Percentiles rank a stretch among this genome's conserved stretches.
Conservation (phyloP, 371 early-diverging fungal species). For the Coemansia sp. region DNA sequence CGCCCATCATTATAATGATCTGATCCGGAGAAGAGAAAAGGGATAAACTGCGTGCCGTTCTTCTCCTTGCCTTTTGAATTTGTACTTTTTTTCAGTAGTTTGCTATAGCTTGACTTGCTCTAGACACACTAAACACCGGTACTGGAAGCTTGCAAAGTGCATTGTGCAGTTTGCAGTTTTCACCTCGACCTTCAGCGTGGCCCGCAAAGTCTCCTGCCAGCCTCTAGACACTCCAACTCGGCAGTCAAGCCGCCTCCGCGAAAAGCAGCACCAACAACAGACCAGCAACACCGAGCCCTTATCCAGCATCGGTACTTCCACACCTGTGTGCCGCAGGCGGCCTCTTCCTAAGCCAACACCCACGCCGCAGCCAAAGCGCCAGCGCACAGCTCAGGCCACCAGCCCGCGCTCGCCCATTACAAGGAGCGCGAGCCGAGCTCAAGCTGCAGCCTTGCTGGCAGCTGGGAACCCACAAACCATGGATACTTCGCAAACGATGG, state of each 20-base stretch:
- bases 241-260: slow-evolving; percentile 23
- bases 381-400: slow-evolving; percentile 1
- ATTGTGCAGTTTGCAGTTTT: slow-evolving; percentile 13
- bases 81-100: neutral
- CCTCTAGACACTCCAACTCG: slow-evolving; percentile 14
- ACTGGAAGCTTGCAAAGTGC: slow-evolving; percentile 8
- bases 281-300: neutral
- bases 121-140: neutral
- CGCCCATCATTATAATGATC: neutral
- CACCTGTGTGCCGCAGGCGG: neutral
- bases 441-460: neutral
- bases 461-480: neutral
- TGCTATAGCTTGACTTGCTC: neutral
- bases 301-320: neutral
- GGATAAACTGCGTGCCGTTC: neutral
- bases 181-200: slow-evolving; percentile 11
- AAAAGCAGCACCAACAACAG: slow-evolving; percentile 14
- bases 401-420: no score
- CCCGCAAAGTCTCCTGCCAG: slow-evolving; percentile 21
- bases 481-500: slow-evolving; percentile 1
- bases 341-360: neutral
- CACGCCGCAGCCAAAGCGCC: slow-evolving; percentile 14
- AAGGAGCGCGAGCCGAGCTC: no score
- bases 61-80: neutral
- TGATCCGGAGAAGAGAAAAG: neutral